Evolutionary conservation across 768 basidiomycete species (phyloP).

Genomic region (Grammothele lineata): DNA sequence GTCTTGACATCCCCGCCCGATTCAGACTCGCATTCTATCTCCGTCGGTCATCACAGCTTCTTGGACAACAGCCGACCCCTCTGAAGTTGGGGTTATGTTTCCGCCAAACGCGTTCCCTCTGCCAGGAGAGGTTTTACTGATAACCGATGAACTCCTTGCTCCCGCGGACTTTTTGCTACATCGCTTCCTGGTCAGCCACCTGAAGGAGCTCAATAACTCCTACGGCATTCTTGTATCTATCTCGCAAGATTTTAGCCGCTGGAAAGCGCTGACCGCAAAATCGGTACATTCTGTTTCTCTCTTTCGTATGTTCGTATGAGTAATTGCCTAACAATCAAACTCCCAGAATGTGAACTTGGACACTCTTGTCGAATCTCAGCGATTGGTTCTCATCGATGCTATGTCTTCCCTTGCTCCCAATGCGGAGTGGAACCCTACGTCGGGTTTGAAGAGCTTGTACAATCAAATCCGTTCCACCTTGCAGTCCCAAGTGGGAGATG

Average conservation of each 20-base stretch:
- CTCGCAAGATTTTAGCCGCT: constrained; percentile 51
- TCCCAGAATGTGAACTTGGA: constrained; percentile 31
- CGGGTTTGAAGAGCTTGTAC: constrained; percentile 19
- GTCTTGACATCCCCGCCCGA: no score
- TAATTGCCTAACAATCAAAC: neutral
- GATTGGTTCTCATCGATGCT: constrained; percentile 54
- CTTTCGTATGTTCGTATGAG: neutral
- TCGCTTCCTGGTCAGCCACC: constrained; percentile 42
- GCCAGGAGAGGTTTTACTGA: constrained; percentile 48
- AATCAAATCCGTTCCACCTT: no score
- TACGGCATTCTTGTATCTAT: constrained; percentile 52
- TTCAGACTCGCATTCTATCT: no score
- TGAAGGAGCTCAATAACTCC: constrained; percentile 39
- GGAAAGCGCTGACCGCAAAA: constrained; percentile 62
- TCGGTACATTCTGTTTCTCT: constrained; percentile 43
- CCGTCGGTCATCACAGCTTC: no score
- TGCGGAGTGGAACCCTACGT: no score
- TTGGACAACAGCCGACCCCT: no score
- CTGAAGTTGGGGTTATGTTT: no score
- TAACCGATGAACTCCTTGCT: constrained; percentile 68
- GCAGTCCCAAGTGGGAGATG: constrained; percentile 1
- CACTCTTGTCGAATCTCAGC: constrained; percentile 29
- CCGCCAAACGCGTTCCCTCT: constrained; percentile 49
- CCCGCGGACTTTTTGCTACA: constrained; percentile 75
- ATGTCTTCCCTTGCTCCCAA: constrained; percentile 30